Base-by-base conservation (phyloP, 163 green algal species). In the Trebouxiophyceae sp. region DNA sequence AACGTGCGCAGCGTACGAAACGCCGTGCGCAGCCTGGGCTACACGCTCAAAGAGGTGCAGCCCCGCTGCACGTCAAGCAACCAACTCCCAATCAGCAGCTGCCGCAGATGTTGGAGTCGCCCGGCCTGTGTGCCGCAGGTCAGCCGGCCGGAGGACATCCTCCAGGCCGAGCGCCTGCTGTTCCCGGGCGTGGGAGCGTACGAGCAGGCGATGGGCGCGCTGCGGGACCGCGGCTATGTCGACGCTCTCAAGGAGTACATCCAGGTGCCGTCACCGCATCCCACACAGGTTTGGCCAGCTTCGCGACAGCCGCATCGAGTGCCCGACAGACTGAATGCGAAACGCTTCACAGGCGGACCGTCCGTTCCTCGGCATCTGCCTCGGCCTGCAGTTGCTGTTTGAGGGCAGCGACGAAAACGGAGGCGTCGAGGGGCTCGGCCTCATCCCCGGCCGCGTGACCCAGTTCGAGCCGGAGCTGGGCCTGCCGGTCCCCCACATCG, bases 1-100 rank as follows among this genome's bases (percentile, higher is more conserved):
- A 99, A 99, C 60, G 93, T 99, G 3, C 86, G 94, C 44, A 95
- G 82, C 70, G 84, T 99, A 23, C 77, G 90, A n/a, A 99, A 99
- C 73, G 94, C 94, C 32, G 91, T 98, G 75, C 86, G 82, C 32
- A 82, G 84, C 68, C 79, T 97, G 0, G 93, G 93, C 2, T 98
- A 89, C 76, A 83, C 70, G 1, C 85, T 98, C 54, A 91, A 87
- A 54, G 91, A 98, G 57, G 92, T 97, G 63, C 12, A 50, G 12
- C 12, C 39, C 39, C 12, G 39, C n/a, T n/a, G n/a, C n/a, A n/a
- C n/a, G n/a, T n/a, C n/a, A n/a, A n/a, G n/a, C n/a, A n/a, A n/a
- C n/a, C n/a, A n/a, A n/a, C n/a, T n/a, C n/a, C n/a, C n/a, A n/a
- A n/a, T n/a, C n/a, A n/a, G n/a, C n/a, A n/a, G n/a, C n/a, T n/a